Evolutionary conservation across 345 rosid genomes (phyloP), one percentile per base, ranked within the genome.

Genomic region (Eucalyptus curtisii): DNA sequence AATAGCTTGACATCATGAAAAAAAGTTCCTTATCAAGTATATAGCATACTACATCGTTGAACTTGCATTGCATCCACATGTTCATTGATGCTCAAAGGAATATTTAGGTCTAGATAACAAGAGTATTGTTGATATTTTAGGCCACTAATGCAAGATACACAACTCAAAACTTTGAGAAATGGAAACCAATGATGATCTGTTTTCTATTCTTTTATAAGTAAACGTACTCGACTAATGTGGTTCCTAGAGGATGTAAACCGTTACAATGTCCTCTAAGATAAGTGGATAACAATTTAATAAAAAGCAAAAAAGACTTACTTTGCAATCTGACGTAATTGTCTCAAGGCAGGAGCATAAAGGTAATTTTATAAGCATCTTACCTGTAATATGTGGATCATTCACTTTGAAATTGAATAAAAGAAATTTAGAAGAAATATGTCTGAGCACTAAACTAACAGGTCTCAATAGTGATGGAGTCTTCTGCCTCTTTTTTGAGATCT

Each of bases 261-360:
- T 37, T 71, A 37, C 25, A 33, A 71, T 17, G 45, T 17, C 40
- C 40, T 37, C 40, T 24, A 71, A 31, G 37, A 71, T 33, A 19
- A 12, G 6, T 71, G 25, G 44, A 71, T 33, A 66, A n/a, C 11
- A 66, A 66, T 66, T n/a, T n/a, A n/a, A n/a, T n/a, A 31, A 15
- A 84, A 30, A 44, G 19, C 4, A 12, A 0, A 81, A 57, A 76
- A 33, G 71, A 92, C 98, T 93, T 94, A 96, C 98, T 95, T 95
- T 44, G 99, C 99, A 90, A 96, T 92, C 89, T 96, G 98, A 87
- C 99, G 98, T 90, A 97, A 91, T 88, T 96, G 97, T 90, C 98
- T 93, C 89, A 96, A 92, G 85, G 95, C 98, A 89, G 97, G 98
- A 50, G 96, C 96, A 90, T 97, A 97, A 37, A 96, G 93, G 91